A percentile compares a stretch with the other conserved stretches of the same genome.
These are phyloP conservation scores for Psilocybe azurescens DNA, from an alignment of 768 basidiomycete species.

Conservation along the genomic window DNA sequence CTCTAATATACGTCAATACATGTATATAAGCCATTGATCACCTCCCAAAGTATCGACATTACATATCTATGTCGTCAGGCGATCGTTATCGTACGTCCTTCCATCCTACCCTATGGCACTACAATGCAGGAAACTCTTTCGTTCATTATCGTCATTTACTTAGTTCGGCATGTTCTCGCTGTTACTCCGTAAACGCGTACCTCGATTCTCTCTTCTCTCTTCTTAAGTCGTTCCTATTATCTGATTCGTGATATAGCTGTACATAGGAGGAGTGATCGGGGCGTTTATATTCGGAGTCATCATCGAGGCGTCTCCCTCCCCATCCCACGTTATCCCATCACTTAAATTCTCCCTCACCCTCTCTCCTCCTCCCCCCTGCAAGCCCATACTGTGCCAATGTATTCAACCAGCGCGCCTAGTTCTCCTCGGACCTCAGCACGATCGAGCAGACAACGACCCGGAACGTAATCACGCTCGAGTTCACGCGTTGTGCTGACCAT, in stretches of 20 bases:
- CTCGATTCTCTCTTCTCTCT: constrained; percentile 17
- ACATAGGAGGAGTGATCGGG: constrained; percentile 96
- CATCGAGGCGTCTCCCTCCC: constrained; percentile 47
- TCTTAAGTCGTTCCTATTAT: too few species aligned
- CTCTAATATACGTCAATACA: too few species aligned
- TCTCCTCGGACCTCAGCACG: constrained; percentile 36
- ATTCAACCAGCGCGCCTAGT: constrained; percentile 83
- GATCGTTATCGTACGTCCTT: too few species aligned
- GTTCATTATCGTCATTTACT: too few species aligned
- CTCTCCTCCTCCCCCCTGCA: too few species aligned
- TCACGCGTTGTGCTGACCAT: constrained; percentile 95
- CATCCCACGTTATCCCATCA: too few species aligned
- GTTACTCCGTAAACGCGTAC: constrained; percentile 84
- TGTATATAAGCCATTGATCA: too few species aligned
- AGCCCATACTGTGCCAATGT: constrained; percentile 84
- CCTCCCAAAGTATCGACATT: too few species aligned
- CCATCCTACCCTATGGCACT: too few species aligned
- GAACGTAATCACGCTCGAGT: constrained; percentile 89
- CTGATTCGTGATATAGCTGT: constrained; percentile 51
- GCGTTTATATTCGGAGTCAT: constrained; percentile 94
- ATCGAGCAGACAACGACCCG: constrained; percentile 52
- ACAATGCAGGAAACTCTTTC: too few species aligned
- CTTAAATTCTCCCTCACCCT: too few species aligned
- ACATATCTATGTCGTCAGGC: too few species aligned
- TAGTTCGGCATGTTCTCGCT: constrained; percentile 97